Base-by-base conservation (phyloP, 2,329 filamentous ascomycete genomes). In the Aspergillus tamarii region DNA sequence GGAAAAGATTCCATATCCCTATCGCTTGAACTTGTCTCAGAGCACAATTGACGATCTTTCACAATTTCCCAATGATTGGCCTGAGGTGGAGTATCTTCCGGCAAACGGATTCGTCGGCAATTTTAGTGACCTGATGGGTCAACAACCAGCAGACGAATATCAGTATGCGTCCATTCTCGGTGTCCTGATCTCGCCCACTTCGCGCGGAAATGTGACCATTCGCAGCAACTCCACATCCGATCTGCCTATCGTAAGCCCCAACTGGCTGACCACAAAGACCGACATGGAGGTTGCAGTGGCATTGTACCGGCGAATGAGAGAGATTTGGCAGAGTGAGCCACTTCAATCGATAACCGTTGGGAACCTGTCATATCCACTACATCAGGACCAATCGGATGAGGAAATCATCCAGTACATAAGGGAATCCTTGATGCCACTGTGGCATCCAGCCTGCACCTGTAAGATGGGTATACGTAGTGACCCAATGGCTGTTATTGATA, bases 201-300 rank as follows among this genome's bases (percentile, higher is more conserved):
- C 80, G 0, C 78, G 80, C 0, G 83, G 83, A 7, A 82, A 73
- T 53, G 73, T 84, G 2, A 79, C 76, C 0, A 74, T 84, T 36
- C 57, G 57, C 1, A 78, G 75, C 0, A 48, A 67, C 30, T 69
- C 74, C 14, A 74, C 73, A 1, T 61, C 65, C 1, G 74, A 76
- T 14, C 63, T 64, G 1, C 82, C 83, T 0, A 65, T 78, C 23
- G 78, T 84, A 64, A 74, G 83, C 67, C 80, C 81, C 1, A 79
- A 80, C 66, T 84, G 77, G 73, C 71, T 84, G 4, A 72, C 73
- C 2, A 67, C 77, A 32, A 72, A 73, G 19, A 69, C 74, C 1
- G 83, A 85, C 45, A 61, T 73, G 28, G 79, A 82, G 12, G 71
- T 84, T 4, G 78, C 75, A 10, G 65, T 85, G 10, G 75, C 76